These are phyloP conservation scores for Cutaneotrichosporon spelunceum DNA, from an alignment of 1,284 basidiomycete genomes.

Conservation along the genomic window DNA sequence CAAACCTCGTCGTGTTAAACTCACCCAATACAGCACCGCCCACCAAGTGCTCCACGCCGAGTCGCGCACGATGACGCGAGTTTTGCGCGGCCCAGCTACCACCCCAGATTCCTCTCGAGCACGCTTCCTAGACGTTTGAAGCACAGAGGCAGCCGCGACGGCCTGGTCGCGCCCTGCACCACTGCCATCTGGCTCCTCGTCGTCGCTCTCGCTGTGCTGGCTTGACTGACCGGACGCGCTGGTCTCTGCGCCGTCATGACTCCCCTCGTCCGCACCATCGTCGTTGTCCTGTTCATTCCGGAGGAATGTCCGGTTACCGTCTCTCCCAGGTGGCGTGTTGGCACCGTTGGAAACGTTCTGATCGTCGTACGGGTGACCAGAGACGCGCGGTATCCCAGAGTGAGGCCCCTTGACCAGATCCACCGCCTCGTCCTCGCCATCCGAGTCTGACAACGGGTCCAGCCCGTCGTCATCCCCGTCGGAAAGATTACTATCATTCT, in stretches of 20 bases:
- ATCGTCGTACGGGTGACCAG: neutral
- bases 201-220: neutral
- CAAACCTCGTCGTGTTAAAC: conserved; percentile 27
- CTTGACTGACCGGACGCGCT: neutral
- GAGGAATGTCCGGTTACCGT: neutral
- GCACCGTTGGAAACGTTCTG: neutral
- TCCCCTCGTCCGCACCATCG: conserved; percentile 19
- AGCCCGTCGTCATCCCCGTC: conserved; percentile 36
- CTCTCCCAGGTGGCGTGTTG: conserved; percentile 6
- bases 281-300: neutral
- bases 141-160: neutral
- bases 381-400: neutral
- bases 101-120: conserved; percentile 3
- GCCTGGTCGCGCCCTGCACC: conserved; percentile 1
- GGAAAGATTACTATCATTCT: conserved; percentile 34
- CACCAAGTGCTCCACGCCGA: conserved; percentile 78
- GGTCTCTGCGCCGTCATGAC: conserved; percentile 9
- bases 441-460: conserved; percentile 46
- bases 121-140: conserved; percentile 12
- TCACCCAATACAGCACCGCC: conserved; percentile 76
- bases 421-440: conserved; percentile 47
- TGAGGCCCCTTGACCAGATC: conserved; percentile 13
- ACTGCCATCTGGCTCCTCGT: neutral
- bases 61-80: conserved; percentile 67
- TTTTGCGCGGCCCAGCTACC: conserved; percentile 54